These are phyloP conservation scores for Asterella californica DNA, from an alignment of 225 moss, liverwort and hornwort genomes.

Conservation along the genomic window DNA sequence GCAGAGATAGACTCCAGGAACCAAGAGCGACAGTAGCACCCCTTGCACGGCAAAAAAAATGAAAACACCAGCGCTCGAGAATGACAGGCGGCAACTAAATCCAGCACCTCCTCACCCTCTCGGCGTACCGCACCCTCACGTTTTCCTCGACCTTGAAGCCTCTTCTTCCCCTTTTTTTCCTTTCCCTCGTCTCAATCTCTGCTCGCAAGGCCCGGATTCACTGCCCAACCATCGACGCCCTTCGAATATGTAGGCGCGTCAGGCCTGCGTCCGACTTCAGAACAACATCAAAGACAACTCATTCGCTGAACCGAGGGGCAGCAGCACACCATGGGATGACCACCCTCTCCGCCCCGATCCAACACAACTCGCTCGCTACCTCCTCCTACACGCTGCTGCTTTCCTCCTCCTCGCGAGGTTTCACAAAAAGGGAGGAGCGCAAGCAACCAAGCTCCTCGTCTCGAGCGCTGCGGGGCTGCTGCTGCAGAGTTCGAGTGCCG, in stretches of 20 bases:
- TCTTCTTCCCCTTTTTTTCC: slow-evolving; percentile 17
- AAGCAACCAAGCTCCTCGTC: slow-evolving; percentile 11
- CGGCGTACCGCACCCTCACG: slow-evolving; percentile 12
- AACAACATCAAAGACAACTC: slow-evolving; percentile 29
- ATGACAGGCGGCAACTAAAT: slow-evolving; percentile 5
- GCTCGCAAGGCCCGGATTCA: slow-evolving; percentile 51
- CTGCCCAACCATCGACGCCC: slow-evolving; percentile 49
- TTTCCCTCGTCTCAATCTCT: slow-evolving; percentile 35
- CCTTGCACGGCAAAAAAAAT: slow-evolving; percentile 26
- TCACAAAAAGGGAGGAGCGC: slow-evolving; percentile 7
- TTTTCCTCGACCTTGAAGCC: slow-evolving; percentile 17
- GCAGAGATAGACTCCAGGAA: slow-evolving; percentile 47
- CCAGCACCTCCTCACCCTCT: slow-evolving; percentile 18
- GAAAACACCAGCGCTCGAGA: slow-evolving; percentile 24
- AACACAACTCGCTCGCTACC: slow-evolving; percentile 3
- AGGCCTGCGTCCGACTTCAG: slow-evolving; percentile 35
- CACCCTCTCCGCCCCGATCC: neutral
- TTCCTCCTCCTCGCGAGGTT: neutral
- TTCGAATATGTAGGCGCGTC: slow-evolving; percentile 20
- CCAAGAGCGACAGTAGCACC: slow-evolving; percentile 35
- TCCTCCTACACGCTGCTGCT: slow-evolving; percentile 13
- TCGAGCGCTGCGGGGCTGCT: slow-evolving; percentile 3
- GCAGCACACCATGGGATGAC: slow-evolving; percentile 25
- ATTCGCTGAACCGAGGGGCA: slow-evolving; percentile 25
- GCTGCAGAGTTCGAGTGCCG: slow-evolving; percentile 6